Evolutionary conservation across 441 rosid genomes (phyloP).

Genomic region (Adansonia madagascariensis): DNA sequence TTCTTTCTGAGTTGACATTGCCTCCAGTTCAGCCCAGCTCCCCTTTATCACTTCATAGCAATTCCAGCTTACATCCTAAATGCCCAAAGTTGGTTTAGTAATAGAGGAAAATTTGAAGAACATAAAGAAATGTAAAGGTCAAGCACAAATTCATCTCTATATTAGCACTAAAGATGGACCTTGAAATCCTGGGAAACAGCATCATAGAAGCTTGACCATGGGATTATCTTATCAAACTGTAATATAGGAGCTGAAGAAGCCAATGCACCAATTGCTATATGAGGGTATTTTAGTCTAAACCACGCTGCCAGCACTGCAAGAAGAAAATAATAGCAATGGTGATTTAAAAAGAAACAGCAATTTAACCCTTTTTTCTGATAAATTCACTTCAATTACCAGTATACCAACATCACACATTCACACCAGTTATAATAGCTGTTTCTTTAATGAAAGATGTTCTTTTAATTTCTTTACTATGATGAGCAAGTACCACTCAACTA

Average conservation of each 20-base stretch:
- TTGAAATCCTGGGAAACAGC: conserved; percentile 72
- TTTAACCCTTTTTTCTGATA: no score
- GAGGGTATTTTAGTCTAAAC: conserved; percentile 81
- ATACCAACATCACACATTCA: not conserved
- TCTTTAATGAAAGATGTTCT: not conserved
- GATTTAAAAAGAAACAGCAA: not conserved
- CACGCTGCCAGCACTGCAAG: conserved; percentile 77
- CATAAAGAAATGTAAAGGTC: not conserved
- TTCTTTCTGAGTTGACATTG: conserved; percentile 45
- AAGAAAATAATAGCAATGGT: not conserved
- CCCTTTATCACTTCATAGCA: conserved; percentile 68
- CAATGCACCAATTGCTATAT: conserved; percentile 68
- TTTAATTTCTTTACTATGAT: not conserved
- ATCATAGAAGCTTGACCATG: conserved; percentile 72
- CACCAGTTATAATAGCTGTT: not conserved
- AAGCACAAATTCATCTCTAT: not conserved
- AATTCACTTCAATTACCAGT: not conserved
- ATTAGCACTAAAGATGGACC: conserved; percentile 39
- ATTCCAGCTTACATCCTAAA: conserved; percentile 64
- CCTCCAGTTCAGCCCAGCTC: conserved; percentile 68
- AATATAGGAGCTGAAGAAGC: conserved; percentile 84
- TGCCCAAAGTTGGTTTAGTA: conserved; percentile 21
- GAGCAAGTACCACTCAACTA: not conserved
- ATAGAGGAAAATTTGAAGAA: conserved; percentile 17
- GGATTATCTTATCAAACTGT: conserved; percentile 68